Evolutionary conservation across 345 rosid genomes (phyloP).

Genomic region (Bruguiera sexangula): DNA sequence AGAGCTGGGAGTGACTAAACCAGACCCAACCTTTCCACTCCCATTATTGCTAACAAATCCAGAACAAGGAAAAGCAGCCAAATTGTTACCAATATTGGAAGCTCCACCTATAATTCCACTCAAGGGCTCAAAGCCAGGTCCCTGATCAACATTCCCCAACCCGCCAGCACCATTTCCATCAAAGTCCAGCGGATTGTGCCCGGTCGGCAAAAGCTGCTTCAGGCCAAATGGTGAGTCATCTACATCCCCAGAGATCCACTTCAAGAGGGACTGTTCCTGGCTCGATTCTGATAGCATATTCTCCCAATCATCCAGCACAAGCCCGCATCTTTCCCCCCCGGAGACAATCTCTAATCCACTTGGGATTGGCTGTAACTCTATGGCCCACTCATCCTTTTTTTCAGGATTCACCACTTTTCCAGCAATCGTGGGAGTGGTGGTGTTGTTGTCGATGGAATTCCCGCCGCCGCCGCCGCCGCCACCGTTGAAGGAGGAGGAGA

Average conservation of each 20-base stretch:
- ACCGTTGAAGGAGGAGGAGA: slow-evolving; percentile 59
- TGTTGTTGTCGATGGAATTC: slow-evolving; percentile 41
- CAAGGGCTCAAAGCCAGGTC: slow-evolving; percentile 27
- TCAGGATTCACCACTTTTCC: slow-evolving; percentile 15
- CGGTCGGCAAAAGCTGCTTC: slow-evolving; percentile 34
- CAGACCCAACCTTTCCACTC: slow-evolving; percentile 24
- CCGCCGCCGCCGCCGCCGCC: slow-evolving; percentile 34
- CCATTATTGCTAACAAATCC: slow-evolving; percentile 21
- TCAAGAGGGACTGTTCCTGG: slow-evolving; percentile 44
- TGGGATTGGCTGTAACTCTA: slow-evolving; percentile 39
- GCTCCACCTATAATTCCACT: slow-evolving; percentile 19
- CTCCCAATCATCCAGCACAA: slow-evolving; percentile 54
- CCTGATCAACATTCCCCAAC: slow-evolving; percentile 39
- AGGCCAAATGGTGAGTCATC: slow-evolving; percentile 44
- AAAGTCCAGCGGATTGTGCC: slow-evolving; percentile 32
- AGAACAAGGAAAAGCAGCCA: slow-evolving; percentile 26
- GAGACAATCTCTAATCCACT: slow-evolving; percentile 32
- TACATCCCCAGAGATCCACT: slow-evolving; percentile 49
- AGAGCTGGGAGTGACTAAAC: slow-evolving; percentile 20
- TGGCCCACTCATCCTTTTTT: slow-evolving; percentile 46
- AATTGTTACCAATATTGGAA: slow-evolving; percentile 27
- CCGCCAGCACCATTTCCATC: slow-evolving; percentile 36
- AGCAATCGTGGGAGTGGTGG: slow-evolving; percentile 19
- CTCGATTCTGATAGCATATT: slow-evolving; percentile 41
- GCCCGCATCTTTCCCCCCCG: slow-evolving; percentile 37